These are phyloP conservation scores for Scedosporium minutisporum DNA, from an alignment of 2,329 filamentous ascomycete genomes.

Conservation along the genomic window DNA sequence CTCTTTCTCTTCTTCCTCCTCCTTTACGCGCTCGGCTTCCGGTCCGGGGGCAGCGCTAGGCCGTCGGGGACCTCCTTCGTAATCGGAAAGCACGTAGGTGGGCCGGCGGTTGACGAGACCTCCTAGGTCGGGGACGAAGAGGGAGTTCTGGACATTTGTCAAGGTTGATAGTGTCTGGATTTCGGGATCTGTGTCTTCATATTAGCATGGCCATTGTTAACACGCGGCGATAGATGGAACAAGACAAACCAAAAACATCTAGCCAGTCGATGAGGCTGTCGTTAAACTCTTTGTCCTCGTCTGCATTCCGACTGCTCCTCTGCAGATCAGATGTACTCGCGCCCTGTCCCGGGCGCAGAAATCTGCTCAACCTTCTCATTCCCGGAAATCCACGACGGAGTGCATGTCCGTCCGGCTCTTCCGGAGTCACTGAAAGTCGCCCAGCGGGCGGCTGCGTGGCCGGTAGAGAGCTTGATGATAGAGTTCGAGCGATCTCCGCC, in stretches of 20 bases:
- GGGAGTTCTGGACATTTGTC: conserved; percentile 82
- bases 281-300: conserved; percentile 23
- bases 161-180: conserved; percentile 74
- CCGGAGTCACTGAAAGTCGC: conserved; percentile 8
- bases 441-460: conserved; percentile 17
- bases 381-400: not conserved
- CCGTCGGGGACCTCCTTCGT: conserved; percentile 12
- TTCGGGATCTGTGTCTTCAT: conserved; percentile 57
- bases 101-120: conserved; percentile 65
- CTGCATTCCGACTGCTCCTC: not conserved
- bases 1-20: conserved; percentile 12
- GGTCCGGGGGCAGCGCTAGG: not conserved
- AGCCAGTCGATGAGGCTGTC: conserved; percentile 29
- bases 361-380: conserved; percentile 4
- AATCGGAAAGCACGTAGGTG: conserved; percentile 62
- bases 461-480: conserved; percentile 13
- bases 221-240: not conserved
- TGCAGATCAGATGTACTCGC: not conserved
- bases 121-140: conserved; percentile 78
- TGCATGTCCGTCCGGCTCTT: not conserved
- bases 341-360: conserved; percentile 8
- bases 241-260: conserved; percentile 26
- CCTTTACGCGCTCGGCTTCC: conserved; percentile 10
- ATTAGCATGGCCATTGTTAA: not conserved
- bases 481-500: conserved; percentile 20